phyloP scores from a whole-genome alignment of 2,329 filamentous ascomycete species.

The Malbranchea zuffiana region DNA sequence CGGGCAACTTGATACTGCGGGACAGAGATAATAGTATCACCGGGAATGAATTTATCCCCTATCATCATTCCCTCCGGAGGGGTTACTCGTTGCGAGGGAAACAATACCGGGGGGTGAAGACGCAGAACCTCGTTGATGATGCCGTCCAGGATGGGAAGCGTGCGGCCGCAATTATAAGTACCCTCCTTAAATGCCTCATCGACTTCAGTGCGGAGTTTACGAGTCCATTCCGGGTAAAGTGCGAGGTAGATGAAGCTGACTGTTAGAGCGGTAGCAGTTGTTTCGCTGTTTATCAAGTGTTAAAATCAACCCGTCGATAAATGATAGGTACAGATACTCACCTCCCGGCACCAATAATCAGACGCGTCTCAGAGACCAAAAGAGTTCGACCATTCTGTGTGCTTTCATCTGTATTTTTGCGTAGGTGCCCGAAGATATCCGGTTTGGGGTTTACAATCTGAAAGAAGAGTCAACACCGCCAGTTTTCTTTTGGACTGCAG shows the following conservation, averaged over 20 bases:
- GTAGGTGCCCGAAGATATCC: no score
- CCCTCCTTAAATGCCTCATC: constrained; percentile 12
- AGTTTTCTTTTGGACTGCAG: no score
- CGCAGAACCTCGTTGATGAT: constrained; percentile 23
- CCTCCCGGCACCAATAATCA: constrained; percentile 18
- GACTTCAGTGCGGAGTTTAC: constrained; percentile 23
- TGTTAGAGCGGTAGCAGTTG: constrained; percentile 23
- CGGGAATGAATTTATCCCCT: constrained; percentile 24
- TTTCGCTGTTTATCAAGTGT: no score
- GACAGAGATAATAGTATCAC: constrained; percentile 18
- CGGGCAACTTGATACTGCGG: constrained; percentile 18
- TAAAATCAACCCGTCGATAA: constrained; percentile 9
- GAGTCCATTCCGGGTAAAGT: constrained; percentile 20
- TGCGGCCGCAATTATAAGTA: no score
- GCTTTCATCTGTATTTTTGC: no score
- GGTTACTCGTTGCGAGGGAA: constrained; percentile 26
- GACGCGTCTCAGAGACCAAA: constrained; percentile 8
- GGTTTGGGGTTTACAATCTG: constrained; percentile 5
- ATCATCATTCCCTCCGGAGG: constrained; percentile 23
- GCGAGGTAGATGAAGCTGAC: constrained; percentile 24
- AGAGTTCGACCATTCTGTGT: no score
- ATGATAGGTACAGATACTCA: constrained; percentile 6
- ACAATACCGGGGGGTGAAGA: constrained; percentile 24
- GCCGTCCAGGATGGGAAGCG: constrained; percentile 9
- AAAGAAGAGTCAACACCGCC: no score